A percentile compares a stretch with the other conserved stretches of the same genome.
phyloP scores from a whole-genome alignment of 345 rosid species.

The Heritiera fomes region DNA sequence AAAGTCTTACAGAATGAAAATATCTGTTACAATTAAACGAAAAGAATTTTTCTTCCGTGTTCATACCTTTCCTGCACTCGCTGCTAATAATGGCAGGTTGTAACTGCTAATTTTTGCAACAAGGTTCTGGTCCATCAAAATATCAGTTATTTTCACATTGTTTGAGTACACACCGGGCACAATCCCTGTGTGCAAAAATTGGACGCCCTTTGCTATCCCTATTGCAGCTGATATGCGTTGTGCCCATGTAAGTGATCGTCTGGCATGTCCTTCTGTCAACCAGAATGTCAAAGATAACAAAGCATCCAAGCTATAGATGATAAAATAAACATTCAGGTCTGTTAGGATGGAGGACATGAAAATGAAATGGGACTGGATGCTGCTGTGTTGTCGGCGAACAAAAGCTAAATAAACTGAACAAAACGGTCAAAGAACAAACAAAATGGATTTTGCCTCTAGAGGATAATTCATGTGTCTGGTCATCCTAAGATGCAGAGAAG shows the following conservation, averaged over 20 bases:
- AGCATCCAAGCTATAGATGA: slow-evolving; percentile 3
- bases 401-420: not conserved
- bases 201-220: slow-evolving; percentile 89
- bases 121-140: slow-evolving; percentile 82
- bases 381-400: not conserved
- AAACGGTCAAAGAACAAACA: not conserved
- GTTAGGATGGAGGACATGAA: slow-evolving; percentile 3
- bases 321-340: not conserved
- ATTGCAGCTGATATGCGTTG: slow-evolving; percentile 81
- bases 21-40: not conserved
- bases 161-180: slow-evolving; percentile 83
- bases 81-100: slow-evolving; percentile 76
- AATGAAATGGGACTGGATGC: not conserved
- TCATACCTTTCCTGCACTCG: slow-evolving; percentile 61
- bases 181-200: slow-evolving; percentile 87
- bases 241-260: slow-evolving; percentile 62
- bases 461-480: not conserved
- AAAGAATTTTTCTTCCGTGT: not conserved
- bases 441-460: not conserved
- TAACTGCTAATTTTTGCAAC: slow-evolving; percentile 80
- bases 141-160: slow-evolving; percentile 75
- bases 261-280: slow-evolving; percentile 47
- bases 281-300: slow-evolving; percentile 10
- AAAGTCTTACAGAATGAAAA: not conserved
- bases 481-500: not conserved